Base-by-base conservation (phyloP, 305 asterid genomes). In the Nicotiana rustica region DNA sequence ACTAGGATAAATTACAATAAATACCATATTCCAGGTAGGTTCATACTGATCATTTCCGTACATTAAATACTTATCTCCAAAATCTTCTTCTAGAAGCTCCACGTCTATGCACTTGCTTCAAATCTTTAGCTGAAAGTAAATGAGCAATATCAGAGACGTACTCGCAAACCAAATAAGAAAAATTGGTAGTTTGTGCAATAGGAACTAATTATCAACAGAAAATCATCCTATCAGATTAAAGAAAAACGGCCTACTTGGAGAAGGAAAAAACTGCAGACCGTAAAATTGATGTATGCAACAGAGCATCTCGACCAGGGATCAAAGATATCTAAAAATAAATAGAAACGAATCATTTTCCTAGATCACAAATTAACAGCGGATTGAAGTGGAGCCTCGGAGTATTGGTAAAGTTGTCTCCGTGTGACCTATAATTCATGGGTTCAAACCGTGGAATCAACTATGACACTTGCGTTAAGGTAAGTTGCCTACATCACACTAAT, bases 91-190 rank as follows among this genome's bases (percentile, higher is more conserved):
- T 82, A 66, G 88, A 60, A 82, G 87, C 25, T 83, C 94, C 88
- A n/a, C 86, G 92, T 79, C 83, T 87, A 10, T 56, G 87, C 25
- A 80, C 77, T 81, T 89, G 86, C 89, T 89, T 92, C 41, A 85
- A 86, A 52, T 89, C 91, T 66, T 85, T 82, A 62, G 77, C 99
- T 95, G 94, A 52, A 56, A 81, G 80, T 9, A 76, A n/a, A 76
- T 56, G 18, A 55, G 49, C 18, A 76, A 55, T 69, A 31, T 76
- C n/a, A 76, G 10, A 21, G 78, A 19, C 8, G 67, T 41, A 17
- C 17, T n/a, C 2, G 3, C 56, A 69, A 69, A 38, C 17, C 57
- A 38, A n/a, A 69, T 9, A 69, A 38, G 56, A 38, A 36, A 17
- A 38, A n/a, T 69, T 1, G 77, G 33, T 36, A 17, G 8, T n/a